phyloP scores from a whole-genome alignment of 2,329 filamentous ascomycete genomes.

The Hypocrella siamensis region DNA sequence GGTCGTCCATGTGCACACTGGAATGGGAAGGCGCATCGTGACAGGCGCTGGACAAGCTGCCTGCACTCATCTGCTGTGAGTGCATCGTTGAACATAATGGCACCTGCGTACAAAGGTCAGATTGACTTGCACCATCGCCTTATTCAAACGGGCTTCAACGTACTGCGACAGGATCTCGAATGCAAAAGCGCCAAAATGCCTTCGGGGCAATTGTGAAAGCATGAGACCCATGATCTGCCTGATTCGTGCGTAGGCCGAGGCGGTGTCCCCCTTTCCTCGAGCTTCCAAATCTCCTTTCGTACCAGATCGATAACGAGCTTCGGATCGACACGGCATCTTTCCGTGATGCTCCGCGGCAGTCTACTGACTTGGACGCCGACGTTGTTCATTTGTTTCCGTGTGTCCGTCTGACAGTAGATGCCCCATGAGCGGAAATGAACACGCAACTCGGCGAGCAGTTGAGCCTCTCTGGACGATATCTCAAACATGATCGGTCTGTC shows the following conservation, averaged over 20 bases:
- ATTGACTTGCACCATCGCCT: not conserved
- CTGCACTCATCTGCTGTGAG: conserved; percentile 42
- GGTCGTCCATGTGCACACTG: conserved; percentile 70
- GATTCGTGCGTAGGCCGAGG: conserved; percentile 1
- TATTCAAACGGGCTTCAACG: conserved; percentile 5
- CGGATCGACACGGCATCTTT: conserved; percentile 61
- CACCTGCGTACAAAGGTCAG: conserved; percentile 22
- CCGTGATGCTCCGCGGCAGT: conserved; percentile 57
- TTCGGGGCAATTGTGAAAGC: conserved; percentile 54
- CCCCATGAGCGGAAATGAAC: conserved; percentile 59
- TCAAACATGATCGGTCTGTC: conserved; percentile 47
- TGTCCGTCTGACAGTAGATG: conserved; percentile 40
- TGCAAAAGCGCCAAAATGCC: conserved; percentile 64
- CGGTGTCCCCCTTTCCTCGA: conserved; percentile 28
- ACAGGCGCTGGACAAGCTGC: conserved; percentile 39
- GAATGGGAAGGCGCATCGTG: conserved; percentile 56
- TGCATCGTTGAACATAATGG: conserved; percentile 75
- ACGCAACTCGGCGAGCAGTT: conserved; percentile 37
- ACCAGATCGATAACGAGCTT: conserved; percentile 58
- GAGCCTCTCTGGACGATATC: conserved; percentile 42
- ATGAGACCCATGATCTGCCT: conserved; percentile 36
- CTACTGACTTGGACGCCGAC: conserved; percentile 24
- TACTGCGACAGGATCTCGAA: conserved; percentile 59
- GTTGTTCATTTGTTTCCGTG: conserved; percentile 15
- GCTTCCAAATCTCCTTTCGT: conserved; percentile 56